Base-by-base conservation (phyloP, 1,139 yeast genomes). In the Pichia sp. region DNA sequence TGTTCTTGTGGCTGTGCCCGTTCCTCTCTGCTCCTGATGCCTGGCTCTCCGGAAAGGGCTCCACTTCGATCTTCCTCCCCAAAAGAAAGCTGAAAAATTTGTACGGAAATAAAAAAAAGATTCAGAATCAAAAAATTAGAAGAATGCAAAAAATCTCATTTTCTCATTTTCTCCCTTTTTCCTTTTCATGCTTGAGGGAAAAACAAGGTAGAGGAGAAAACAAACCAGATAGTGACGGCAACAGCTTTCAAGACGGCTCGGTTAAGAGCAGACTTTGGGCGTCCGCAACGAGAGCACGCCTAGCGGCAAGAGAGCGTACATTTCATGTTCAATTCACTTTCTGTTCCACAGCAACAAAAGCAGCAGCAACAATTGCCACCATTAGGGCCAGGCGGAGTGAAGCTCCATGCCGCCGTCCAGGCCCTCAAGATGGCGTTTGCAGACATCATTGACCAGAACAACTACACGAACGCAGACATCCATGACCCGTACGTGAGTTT, bases 401-500 rank as follows among this genome's bases (percentile, higher is more conserved):
- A 45, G 28, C 34, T 50, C 12, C 37, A 40, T 13, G 16, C 30
- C 7, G 55, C 53, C 6, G 47, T 48, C 9, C 31, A 12, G 13
- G 21, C 45, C 3, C n/a, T 48, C 28, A 16, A 22, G 16, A 8
- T 18, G 12, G 52, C 53, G 5, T 41, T 46, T 4, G 23, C 30
- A 6, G 51, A 46, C 2, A 48, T 51, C 1, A 8, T 48, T 2
- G 45, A 47, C 12, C 30, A 22, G 9, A 8, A 36, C 3, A 45
- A 47, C n/a, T 53, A 50, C 16, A 30, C 18, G 0, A 48, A 48
- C 19, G 48, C 46, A 3, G 44, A 49, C 26, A 10, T 41, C 2
- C 48, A 51, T 12, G 56, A 54, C 36, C 50, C 56, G 2, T 47
- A 47, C 18, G 48, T 54, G 18, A 30, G n/a, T n/a, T 49, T 43